Base-by-base conservation (phyloP, 768 basidiomycete genomes). In the Thelephora ganbajun region DNA sequence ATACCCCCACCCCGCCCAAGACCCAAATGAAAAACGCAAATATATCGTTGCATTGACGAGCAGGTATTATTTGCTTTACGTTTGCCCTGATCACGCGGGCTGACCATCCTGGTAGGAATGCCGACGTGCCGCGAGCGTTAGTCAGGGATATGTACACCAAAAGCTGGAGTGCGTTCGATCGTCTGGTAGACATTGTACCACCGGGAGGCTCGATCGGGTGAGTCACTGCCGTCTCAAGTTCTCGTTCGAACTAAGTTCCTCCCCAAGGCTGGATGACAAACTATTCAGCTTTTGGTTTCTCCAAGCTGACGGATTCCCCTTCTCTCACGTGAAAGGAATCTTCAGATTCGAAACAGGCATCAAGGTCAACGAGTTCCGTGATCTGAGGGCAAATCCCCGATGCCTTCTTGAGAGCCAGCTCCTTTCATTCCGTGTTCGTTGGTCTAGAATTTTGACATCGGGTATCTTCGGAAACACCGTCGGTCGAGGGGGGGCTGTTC, bases 141-240 rank as follows among this genome's bases (percentile, higher is more conserved):
- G 88, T 89, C 42, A 77, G 87, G 48, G 87, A 90, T 54, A 84
- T 88, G 83, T 91, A 91, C 59, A 89, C 86, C 20, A 91, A 91
- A 63, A 87, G 83, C 53, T 91, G 89, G 88, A 87, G 84, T 58
- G 87, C 87, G 1, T 90, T 92, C 56, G 87, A 90, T 59, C 77
- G 88, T 9, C 73, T 92, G 5, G 83, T 91, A 14, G 83, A 84
- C 4, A 87, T 91, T 51, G 86, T 91, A 0, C 86, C 88, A n/a
- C 87, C 87, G 0, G 88, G 87, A 9, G 88, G 88, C 6, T 86
- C 84, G 0, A 90, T 90, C 48, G 88, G 88, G 83, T 87, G 58
- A 35, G 79, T 67, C 42, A 22, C 9, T 18, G 37, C 16, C 11
- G 16, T 49, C 35, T 34, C 44, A 30, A 30, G 26, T 30, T 9